Percentiles rank a stretch among this genome's conserved stretches.
Conservation (phyloP, 768 basidiomycete genomes). For the Calocybe cyanea region DNA sequence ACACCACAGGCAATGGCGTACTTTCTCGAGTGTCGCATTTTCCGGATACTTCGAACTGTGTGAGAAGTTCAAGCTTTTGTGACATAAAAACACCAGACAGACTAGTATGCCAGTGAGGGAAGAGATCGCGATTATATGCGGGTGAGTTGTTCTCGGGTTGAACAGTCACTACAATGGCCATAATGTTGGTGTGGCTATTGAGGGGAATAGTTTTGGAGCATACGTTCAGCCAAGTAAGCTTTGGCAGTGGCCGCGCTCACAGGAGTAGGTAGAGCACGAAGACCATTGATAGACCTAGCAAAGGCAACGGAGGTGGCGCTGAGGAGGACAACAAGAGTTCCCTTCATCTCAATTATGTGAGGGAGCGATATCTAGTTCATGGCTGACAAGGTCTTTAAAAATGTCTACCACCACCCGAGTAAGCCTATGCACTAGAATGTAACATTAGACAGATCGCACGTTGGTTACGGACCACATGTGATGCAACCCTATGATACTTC, state of each 20-base stretch:
- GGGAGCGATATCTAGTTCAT: background rate
- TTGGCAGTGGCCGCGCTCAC: conserved; percentile 29
- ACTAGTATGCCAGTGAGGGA: conserved; percentile 50
- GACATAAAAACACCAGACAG: conserved; percentile 12
- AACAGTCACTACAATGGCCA: conserved; percentile 35
- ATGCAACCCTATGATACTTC: background rate
- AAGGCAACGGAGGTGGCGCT: conserved; percentile 13
- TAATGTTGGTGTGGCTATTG: background rate
- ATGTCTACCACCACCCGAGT: background rate
- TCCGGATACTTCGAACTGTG: conserved; percentile 51
- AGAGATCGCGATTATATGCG: conserved; percentile 33
- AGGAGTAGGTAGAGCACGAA: conserved; percentile 29
- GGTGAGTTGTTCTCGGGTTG: conserved; percentile 29
- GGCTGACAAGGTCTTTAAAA: background rate
- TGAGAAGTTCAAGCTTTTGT: background rate
- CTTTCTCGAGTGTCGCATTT: conserved; percentile 51
- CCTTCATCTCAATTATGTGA: conserved; percentile 9
- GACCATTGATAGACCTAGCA: conserved; percentile 10
- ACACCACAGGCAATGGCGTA: conserved; percentile 18
- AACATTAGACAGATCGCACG: no score
- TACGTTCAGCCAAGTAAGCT: conserved; percentile 30
- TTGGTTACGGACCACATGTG: background rate
- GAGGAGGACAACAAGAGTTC: conserved; percentile 13
- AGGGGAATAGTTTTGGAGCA: conserved; percentile 1
- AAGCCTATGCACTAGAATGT: no score